A percentile compares a stretch with the other conserved stretches of the same genome.
These are phyloP conservation scores for Erysimum cheiri DNA, from an alignment of 441 rosid species.

Conservation along the genomic window DNA sequence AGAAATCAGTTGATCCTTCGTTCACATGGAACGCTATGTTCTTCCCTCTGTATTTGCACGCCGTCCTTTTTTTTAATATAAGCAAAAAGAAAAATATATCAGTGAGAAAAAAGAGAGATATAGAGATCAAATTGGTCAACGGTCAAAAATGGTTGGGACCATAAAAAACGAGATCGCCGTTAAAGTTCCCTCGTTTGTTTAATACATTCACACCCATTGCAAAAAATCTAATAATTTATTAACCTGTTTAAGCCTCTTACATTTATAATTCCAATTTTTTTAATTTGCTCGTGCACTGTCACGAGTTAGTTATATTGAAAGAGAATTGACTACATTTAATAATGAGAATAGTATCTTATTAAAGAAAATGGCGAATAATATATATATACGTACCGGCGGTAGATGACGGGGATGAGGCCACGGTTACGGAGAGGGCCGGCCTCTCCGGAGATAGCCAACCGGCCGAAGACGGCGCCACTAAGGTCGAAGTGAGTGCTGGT, in stretches of 20 bases:
- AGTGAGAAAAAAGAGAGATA: slow-evolving; percentile 20
- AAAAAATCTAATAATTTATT: not conserved
- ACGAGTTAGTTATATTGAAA: slow-evolving; percentile 40
- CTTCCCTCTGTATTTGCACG: slow-evolving; percentile 83
- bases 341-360: too few relatives aligned
- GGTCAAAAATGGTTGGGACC: slow-evolving; percentile 76
- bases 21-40: slow-evolving; percentile 86
- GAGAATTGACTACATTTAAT: not conserved
- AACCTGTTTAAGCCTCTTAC: not conserved
- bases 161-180: slow-evolving; percentile 45
- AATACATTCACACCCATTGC: slow-evolving; percentile 27
- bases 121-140: slow-evolving; percentile 31
- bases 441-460: slow-evolving; percentile 83
- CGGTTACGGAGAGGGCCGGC: slow-evolving; percentile 75
- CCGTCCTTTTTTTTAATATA: slow-evolving; percentile 56
- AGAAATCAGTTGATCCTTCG: slow-evolving; percentile 91
- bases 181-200: slow-evolving; percentile 19
- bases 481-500: slow-evolving; percentile 88
- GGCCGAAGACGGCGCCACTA: slow-evolving; percentile 94
- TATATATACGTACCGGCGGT: slow-evolving; percentile 59
- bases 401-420: slow-evolving; percentile 75
- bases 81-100: not conserved
- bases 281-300: slow-evolving; percentile 38
- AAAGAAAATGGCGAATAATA: not conserved
- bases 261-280: slow-evolving; percentile 47